A percentile compares a stretch with the other conserved stretches of the same genome.
Evolutionary conservation across 192 early-diverging fungal genomes (phyloP).

Genomic region (Dispira parvispora): DNA sequence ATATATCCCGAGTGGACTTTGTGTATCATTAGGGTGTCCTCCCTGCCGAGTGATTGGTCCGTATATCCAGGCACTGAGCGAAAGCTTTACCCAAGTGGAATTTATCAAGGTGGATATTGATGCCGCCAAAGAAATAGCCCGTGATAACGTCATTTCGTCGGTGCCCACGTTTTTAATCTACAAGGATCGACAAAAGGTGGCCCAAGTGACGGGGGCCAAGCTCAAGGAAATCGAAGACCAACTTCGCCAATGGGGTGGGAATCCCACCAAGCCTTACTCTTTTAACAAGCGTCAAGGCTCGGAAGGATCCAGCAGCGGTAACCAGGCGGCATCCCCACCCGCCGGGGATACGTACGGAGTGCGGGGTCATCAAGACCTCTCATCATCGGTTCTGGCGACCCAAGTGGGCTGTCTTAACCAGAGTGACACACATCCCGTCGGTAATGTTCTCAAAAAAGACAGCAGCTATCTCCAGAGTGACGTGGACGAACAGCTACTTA

Average conservation of each 20-base stretch:
- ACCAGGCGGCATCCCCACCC: constrained; percentile 14
- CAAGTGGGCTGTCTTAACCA: constrained; percentile 81
- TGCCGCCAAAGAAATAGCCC: constrained; percentile 19
- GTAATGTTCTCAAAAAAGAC: constrained; percentile 57
- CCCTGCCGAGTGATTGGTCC: constrained; percentile 21
- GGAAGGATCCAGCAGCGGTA: constrained; percentile 12
- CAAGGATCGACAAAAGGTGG: constrained; percentile 53
- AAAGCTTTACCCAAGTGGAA: constrained; percentile 16
- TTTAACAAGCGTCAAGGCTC: not conserved
- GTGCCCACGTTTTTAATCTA: constrained; percentile 39
- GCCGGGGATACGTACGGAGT: constrained; percentile 31
- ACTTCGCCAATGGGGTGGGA: constrained; percentile 46
- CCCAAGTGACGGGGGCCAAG: constrained; percentile 69
- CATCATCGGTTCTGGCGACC: constrained; percentile 40
- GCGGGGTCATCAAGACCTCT: constrained; percentile 39
- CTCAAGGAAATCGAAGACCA: constrained; percentile 42
- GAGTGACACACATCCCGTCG: constrained; percentile 50
- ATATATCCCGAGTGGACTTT: not conserved
- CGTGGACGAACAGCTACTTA: constrained; percentile 88
- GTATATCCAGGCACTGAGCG: constrained; percentile 14
- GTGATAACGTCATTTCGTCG: constrained; percentile 20
- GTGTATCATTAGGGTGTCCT: constrained; percentile 24
- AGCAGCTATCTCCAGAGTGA: constrained; percentile 69
- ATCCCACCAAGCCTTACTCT: constrained; percentile 13
- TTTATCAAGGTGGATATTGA: constrained; percentile 27